Conservation (phyloP, 805 yeast genomes). For the Saturnispora sanitii region DNA sequence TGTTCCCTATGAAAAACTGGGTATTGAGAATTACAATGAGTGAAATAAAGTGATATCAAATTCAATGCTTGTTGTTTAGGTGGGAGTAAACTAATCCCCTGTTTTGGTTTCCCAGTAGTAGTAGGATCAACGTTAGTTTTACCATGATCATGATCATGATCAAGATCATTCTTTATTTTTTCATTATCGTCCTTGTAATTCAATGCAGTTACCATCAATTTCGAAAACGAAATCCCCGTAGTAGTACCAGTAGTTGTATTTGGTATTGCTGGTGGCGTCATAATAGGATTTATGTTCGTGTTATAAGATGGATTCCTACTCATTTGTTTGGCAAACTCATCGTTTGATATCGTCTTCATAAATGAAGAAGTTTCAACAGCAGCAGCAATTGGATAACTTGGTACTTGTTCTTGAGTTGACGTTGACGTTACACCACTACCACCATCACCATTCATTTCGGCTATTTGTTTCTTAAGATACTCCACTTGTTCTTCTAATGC, state of each 20-base stretch:
- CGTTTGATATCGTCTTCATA: too few relatives aligned
- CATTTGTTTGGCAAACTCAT: too few relatives aligned
- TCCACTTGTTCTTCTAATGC: slow-evolving; percentile 59
- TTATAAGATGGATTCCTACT: too few relatives aligned
- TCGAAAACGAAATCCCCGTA: slow-evolving; percentile 60
- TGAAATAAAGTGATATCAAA: slow-evolving; percentile 55
- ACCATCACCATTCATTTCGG: slow-evolving; percentile 4
- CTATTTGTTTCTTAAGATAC: slow-evolving; percentile 43
- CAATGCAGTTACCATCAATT: slow-evolving; percentile 68
- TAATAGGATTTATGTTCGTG: not conserved
- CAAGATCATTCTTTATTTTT: not conserved
- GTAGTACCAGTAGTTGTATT: not conserved
- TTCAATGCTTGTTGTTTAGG: slow-evolving; percentile 61
- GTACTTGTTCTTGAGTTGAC: too few relatives aligned
- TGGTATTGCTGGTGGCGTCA: not conserved
- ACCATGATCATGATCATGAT: too few relatives aligned
- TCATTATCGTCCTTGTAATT: slow-evolving; percentile 32
- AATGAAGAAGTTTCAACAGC: too few relatives aligned
- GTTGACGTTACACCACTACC: not conserved
- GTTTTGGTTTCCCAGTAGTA: slow-evolving; percentile 1
- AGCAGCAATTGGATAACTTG: too few relatives aligned
- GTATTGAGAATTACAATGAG: slow-evolving; percentile 72
- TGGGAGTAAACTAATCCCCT: slow-evolving; percentile 46
- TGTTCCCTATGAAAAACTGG: slow-evolving; percentile 79
- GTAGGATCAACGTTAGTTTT: slow-evolving; percentile 9